Conservation (phyloP, 345 rosid species). For the Pistacia integerrima region DNA sequence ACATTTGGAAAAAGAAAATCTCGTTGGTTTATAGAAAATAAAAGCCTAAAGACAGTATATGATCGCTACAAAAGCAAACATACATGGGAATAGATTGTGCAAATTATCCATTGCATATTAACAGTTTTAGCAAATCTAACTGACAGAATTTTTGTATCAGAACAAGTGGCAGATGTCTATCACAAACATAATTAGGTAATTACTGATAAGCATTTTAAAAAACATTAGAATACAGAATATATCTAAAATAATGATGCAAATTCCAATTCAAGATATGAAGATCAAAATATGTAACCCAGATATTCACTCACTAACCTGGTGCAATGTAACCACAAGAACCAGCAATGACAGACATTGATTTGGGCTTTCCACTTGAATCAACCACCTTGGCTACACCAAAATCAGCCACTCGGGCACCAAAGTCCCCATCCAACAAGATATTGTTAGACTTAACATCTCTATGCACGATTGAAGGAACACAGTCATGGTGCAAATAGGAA, state of each 20-base stretch:
- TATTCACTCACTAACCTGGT: constrained; percentile 64
- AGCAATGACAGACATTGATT: constrained; percentile 94
- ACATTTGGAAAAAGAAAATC: background rate
- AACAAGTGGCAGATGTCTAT: background rate
- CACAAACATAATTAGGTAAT: background rate
- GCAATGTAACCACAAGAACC: constrained; percentile 99
- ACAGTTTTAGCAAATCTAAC: background rate
- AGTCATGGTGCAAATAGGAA: constrained; percentile 93
- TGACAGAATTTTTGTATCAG: background rate
- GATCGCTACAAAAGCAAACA: too few relatives aligned
- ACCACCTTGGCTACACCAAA: constrained; percentile 93
- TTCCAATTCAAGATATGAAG: background rate
- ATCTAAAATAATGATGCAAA: background rate
- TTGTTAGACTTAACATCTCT: constrained; percentile 97
- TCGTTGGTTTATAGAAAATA: background rate
- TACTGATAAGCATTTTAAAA: too few relatives aligned
- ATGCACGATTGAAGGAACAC: constrained; percentile 92
- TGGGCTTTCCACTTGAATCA: constrained; percentile 66
- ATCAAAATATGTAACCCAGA: background rate
- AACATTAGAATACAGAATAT: background rate
- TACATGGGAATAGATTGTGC: background rate
- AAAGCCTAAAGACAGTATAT: too few relatives aligned
- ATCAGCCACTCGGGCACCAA: constrained; percentile 97
- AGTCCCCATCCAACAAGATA: constrained; percentile 83
- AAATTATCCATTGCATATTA: background rate